Percentiles rank a stretch among this genome's conserved stretches.
Evolutionary conservation across 257 asterid genomes (phyloP).

Genomic region (Orobanche coerulescens): DNA sequence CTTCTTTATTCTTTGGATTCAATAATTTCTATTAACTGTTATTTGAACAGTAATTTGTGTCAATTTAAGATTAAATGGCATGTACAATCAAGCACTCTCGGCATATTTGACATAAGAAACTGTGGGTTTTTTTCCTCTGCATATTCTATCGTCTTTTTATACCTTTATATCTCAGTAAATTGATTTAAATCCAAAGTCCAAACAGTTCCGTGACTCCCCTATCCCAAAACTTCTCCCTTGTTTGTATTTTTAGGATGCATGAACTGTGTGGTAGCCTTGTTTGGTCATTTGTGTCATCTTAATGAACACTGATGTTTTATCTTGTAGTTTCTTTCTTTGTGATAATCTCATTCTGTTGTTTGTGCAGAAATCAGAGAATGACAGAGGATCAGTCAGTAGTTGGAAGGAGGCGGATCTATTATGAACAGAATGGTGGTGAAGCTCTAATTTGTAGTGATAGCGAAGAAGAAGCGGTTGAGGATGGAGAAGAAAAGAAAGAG

Average conservation of each 20-base stretch:
- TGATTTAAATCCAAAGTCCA: background rate
- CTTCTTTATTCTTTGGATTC: background rate
- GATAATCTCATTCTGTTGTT: slow-evolving; percentile 8
- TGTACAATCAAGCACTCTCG: background rate
- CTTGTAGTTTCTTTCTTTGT: slow-evolving; percentile 11
- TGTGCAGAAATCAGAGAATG: slow-evolving; percentile 86
- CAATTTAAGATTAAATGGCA: slow-evolving; percentile 3
- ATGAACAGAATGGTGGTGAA: slow-evolving; percentile 88
- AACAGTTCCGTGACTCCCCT: background rate
- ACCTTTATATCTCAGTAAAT: background rate
- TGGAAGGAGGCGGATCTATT: slow-evolving; percentile 95
- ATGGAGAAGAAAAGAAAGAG: slow-evolving; percentile 82
- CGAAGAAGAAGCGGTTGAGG: slow-evolving; percentile 78
- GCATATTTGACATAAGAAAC: background rate
- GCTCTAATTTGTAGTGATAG: slow-evolving; percentile 94
- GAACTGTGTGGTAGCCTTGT: background rate
- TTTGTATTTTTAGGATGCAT: background rate
- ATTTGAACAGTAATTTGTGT: background rate
- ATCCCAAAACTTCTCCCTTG: background rate
- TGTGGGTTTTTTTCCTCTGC: background rate
- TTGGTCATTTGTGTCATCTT: slow-evolving; percentile 13
- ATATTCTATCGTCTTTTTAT: background rate
- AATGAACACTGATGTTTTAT: background rate
- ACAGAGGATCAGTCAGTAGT: slow-evolving; percentile 92
- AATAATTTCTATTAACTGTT: background rate